These are phyloP conservation scores for Lathyrus aphaca DNA, from an alignment of 306 rosid genomes.

Conservation along the genomic window DNA sequence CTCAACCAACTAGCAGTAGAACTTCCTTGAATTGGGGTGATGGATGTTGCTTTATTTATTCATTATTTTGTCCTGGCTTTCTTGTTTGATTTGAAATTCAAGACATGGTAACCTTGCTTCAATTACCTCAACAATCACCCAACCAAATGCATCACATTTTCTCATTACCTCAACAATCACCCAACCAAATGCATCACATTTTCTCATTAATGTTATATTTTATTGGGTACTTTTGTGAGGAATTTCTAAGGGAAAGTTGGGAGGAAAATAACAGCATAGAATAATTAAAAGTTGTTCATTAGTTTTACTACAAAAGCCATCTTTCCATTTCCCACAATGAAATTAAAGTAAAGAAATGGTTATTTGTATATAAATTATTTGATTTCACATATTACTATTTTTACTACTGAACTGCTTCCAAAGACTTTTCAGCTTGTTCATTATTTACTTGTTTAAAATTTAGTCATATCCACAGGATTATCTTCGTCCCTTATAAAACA, in stretches of 20 bases:
- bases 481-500: no score
- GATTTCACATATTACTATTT: no score
- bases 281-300: not conserved
- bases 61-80: slow-evolving; percentile 23
- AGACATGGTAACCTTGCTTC: slow-evolving; percentile 30
- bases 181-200: slow-evolving; percentile 25
- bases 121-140: slow-evolving; percentile 37
- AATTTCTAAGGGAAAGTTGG: not conserved
- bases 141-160: slow-evolving; percentile 23
- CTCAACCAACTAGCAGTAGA: slow-evolving; percentile 64
- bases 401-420: no score
- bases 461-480: no score
- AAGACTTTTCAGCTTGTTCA: no score
- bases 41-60: slow-evolving; percentile 35
- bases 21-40: slow-evolving; percentile 44
- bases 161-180: slow-evolving; percentile 34
- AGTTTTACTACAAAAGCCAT: no score
- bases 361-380: no score
- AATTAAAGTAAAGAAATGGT: no score
- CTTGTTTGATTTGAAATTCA: slow-evolving; percentile 30
- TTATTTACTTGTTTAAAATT: no score
- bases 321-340: no score
- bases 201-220: slow-evolving; percentile 24
- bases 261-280: not conserved
- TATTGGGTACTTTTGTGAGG: not conserved